Conservation (phyloP, 1,284 basidiomycete species). For the Sanghuangporus baumii region DNA sequence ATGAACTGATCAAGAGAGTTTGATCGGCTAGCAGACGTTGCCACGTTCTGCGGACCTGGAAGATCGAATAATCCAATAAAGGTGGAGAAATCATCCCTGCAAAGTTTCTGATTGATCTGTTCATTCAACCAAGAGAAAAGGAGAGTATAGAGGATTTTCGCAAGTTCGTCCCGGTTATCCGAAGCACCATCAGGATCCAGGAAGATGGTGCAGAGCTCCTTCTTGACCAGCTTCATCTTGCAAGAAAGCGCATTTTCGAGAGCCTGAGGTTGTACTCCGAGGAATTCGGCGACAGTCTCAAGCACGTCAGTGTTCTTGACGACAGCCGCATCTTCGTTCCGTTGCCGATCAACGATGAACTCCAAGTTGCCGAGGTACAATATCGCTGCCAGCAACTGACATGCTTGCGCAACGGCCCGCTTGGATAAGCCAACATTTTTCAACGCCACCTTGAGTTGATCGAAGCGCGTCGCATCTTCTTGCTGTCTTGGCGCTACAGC, state of each 20-base stretch:
- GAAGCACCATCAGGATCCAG: constrained; percentile 92
- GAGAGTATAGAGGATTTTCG: constrained; percentile 89
- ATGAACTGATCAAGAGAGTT: constrained; percentile 96
- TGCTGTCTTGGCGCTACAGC: constrained; percentile 42
- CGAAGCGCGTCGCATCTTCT: constrained; percentile 80
- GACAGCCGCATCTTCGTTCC: constrained; percentile 85
- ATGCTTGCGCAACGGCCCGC: constrained; percentile 89
- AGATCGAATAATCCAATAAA: constrained; percentile 96
- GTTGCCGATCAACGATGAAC: constrained; percentile 77
- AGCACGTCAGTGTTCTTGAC: constrained; percentile 80
- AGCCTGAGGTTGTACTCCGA: constrained; percentile 73
- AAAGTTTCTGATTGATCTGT: constrained; percentile 90
- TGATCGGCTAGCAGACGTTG: constrained; percentile 52
- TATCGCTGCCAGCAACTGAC: constrained; percentile 91
- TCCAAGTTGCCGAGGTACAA: constrained; percentile 95
- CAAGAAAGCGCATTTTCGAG: constrained; percentile 87
- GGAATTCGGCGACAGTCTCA: constrained; percentile 82
- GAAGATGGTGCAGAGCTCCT: constrained; percentile 94
- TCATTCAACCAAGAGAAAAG: constrained; percentile 98
- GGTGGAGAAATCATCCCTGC: constrained; percentile 84
- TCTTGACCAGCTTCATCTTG: constrained; percentile 89
- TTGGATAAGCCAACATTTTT: constrained; percentile 92
- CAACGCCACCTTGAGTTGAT: constrained; percentile 90
- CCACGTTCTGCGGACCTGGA: constrained; percentile 89
- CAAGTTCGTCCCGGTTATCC: constrained; percentile 89